These are phyloP conservation scores for Chaetomium sp. DNA, from an alignment of 2,329 filamentous ascomycete species.

Conservation along the genomic window DNA sequence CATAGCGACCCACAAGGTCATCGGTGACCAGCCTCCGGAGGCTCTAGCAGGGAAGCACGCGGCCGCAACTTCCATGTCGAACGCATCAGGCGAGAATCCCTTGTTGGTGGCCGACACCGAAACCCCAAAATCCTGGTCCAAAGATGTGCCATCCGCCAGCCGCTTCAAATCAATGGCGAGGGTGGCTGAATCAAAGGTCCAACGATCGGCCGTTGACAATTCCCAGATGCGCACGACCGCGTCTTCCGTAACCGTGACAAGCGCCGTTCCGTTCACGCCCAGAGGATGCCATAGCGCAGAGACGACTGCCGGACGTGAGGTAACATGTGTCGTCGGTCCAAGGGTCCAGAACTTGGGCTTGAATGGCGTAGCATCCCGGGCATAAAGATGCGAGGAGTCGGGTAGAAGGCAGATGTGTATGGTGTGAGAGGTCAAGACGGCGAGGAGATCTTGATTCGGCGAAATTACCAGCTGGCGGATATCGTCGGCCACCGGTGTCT, in stretches of 20 bases:
- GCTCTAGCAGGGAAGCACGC: slow-evolving; percentile 66
- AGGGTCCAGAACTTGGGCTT: slow-evolving; percentile 83
- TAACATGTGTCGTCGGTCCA: slow-evolving; percentile 87
- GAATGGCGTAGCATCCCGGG: slow-evolving; percentile 60
- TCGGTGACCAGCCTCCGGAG: slow-evolving; percentile 83
- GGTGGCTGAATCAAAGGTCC: slow-evolving; percentile 78
- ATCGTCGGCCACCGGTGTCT: slow-evolving; percentile 68
- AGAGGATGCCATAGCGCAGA: slow-evolving; percentile 90
- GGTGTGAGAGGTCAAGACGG: slow-evolving; percentile 80
- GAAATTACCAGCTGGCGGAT: slow-evolving; percentile 84
- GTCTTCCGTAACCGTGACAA: slow-evolving; percentile 85
- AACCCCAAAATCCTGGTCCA: slow-evolving; percentile 77
- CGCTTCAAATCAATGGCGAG: slow-evolving; percentile 85
- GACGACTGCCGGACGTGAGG: slow-evolving; percentile 72
- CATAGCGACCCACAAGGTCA: slow-evolving; percentile 98
- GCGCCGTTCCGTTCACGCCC: slow-evolving; percentile 69
- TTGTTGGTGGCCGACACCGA: slow-evolving; percentile 68
- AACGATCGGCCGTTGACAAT: slow-evolving; percentile 72
- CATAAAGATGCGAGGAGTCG: slow-evolving; percentile 67
- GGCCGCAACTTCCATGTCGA: slow-evolving; percentile 90
- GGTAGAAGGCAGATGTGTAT: slow-evolving; percentile 84
- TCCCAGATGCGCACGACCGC: slow-evolving; percentile 90
- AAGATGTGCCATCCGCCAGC: slow-evolving; percentile 72
- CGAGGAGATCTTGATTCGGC: slow-evolving; percentile 73
- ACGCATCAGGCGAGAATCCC: slow-evolving; percentile 78